Conservation (phyloP, 2,329 filamentous ascomycete species). For the Exophiala sp. region DNA sequence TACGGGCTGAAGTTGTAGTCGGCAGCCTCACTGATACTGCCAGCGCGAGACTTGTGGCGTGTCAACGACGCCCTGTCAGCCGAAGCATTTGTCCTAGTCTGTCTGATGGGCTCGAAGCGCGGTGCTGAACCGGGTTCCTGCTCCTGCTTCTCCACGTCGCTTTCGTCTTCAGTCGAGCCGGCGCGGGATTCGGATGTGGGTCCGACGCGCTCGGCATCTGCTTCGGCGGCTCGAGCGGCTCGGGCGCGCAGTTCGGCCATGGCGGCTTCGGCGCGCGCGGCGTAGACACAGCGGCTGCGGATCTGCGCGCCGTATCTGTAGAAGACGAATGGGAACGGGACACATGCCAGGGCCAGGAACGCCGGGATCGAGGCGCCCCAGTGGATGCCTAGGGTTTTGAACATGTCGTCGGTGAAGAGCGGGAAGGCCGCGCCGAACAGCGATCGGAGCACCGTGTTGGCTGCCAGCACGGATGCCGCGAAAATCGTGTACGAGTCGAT, state of each 20-base stretch:
- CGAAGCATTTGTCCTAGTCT: constrained; percentile 7
- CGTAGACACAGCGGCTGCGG: constrained; percentile 21
- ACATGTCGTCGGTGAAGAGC: constrained; percentile 57
- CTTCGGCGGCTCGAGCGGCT: constrained; percentile 1
- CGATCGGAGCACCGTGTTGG: constrained; percentile 73
- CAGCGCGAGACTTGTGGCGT: constrained; percentile 10
- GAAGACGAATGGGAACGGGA: constrained; percentile 71
- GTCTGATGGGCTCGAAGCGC: constrained; percentile 17
- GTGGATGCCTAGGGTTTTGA: constrained; percentile 58
- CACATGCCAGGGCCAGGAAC: constrained; percentile 64
- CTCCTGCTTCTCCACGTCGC: constrained; percentile 3
- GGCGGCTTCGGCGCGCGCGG: constrained; percentile 23
- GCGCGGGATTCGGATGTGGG: neutral
- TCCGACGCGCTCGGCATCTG: neutral
- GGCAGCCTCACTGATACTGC: constrained; percentile 22
- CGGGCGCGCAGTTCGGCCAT: constrained; percentile 25
- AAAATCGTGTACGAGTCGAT: constrained; percentile 65
- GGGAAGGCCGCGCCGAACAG: constrained; percentile 74
- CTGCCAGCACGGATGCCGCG: constrained; percentile 67
- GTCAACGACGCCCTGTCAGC: constrained; percentile 13
- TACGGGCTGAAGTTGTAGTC: constrained; percentile 32
- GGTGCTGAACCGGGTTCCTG: neutral
- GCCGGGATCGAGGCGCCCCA: constrained; percentile 70
- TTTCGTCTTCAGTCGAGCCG: neutral
- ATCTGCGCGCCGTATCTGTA: constrained; percentile 59